Percentiles rank a stretch among this genome's conserved stretches.
phyloP scores from a whole-genome alignment of 1,139 yeast species.

The Saccharomyces hybrid region DNA sequence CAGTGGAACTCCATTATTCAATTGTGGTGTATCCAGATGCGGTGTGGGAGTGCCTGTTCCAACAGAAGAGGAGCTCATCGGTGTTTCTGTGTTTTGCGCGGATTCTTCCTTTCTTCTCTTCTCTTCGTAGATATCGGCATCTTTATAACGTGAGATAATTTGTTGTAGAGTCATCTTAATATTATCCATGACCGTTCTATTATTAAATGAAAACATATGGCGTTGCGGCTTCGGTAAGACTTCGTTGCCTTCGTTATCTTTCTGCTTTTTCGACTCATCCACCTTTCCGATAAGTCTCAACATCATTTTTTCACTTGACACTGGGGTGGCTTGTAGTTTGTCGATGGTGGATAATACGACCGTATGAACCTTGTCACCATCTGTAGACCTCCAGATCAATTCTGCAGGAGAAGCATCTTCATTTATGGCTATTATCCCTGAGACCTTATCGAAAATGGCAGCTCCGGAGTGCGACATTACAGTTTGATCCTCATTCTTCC shows the following conservation, averaged over 20 bases:
- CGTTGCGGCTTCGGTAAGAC: constrained; percentile 41
- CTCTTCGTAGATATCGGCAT: constrained; percentile 36
- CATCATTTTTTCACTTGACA: constrained; percentile 61
- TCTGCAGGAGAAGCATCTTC: constrained; percentile 63
- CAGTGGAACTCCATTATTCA: constrained; percentile 24
- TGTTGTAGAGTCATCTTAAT: constrained; percentile 65
- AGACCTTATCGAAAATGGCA: constrained; percentile 56
- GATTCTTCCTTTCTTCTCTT: constrained; percentile 23
- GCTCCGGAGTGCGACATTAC: constrained; percentile 47
- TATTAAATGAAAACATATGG: constrained; percentile 53
- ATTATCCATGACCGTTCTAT: constrained; percentile 68
- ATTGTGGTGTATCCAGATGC: constrained; percentile 4
- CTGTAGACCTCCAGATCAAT: constrained; percentile 66
- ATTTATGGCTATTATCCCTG: constrained; percentile 58
- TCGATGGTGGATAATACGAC: constrained; percentile 45
- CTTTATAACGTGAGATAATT: constrained; percentile 60
- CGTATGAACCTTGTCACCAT: constrained; percentile 42
- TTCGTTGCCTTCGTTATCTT: constrained; percentile 31
- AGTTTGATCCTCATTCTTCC: not conserved
- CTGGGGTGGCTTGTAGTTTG: constrained; percentile 71
- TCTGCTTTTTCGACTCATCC: constrained; percentile 24
- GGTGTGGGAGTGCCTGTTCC: constrained; percentile 11
- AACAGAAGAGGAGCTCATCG: constrained; percentile 29
- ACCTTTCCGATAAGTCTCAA: constrained; percentile 48
- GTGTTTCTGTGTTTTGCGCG: constrained; percentile 4